Evolutionary conservation across 805 yeast species (phyloP), one percentile per base, ranked within the genome.

Genomic region (Yamadazyma laniorum): DNA sequence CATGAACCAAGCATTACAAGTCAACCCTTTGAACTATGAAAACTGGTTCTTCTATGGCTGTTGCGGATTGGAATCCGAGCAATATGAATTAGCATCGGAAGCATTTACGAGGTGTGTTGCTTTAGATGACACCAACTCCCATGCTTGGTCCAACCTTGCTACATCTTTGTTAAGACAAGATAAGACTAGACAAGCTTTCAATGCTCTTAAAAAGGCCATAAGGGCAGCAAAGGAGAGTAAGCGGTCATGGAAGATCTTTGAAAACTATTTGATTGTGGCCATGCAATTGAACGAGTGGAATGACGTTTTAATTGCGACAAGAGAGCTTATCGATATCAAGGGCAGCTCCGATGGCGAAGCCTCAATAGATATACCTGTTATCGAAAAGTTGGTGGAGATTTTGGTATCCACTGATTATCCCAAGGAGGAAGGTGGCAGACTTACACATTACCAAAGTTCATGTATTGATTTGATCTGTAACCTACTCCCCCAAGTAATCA

Each of bases 41-140:
- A 84, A 91, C 25, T 89, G 98, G 95, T 91, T 81, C 56, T 78
- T 89, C 52, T 89, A 90, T 54, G 98, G 98, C 5, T 87, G 96
- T 55, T 68, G 90, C 39, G 96, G 95, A 0, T 66, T 93, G 34
- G 96, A 88, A 54, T 59, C 78, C 11, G 72, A 65, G 6, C 79
- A 82, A 49, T 85, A 74, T 64, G 84, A 80, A 17, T 61, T 85
- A 30, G 95, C 97, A 0, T 81, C 95, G 0, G 95, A 86, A 55
- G 96, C 96, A 0, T 90, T 93, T 56, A 82, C 95, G 0, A 72
- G 97, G 52, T 88, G 96, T 64, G 90, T 89, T 22, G 70, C 95
- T 0, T 57, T 90, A 26, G 96, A 89, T 56, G 95, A 85, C 17
- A 73, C 81, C 0, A 88, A 80, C 52, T 70, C 90, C 1, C 79